Evolutionary conservation across 352 stramenopile genomes (phyloP).

Genomic region (Pythium oligandrum): DNA sequence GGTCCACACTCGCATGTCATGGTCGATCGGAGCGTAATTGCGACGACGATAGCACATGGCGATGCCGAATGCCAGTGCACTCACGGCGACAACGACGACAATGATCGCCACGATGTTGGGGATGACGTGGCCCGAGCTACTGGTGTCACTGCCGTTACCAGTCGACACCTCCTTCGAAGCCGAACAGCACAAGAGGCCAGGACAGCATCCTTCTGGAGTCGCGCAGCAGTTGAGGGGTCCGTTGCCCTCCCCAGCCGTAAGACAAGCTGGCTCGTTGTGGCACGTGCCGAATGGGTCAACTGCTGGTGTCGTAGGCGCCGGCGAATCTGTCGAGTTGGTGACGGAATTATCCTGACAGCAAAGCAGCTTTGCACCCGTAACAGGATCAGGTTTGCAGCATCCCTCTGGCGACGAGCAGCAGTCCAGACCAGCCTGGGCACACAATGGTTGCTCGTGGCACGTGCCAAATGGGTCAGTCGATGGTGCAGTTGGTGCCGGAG

Average conservation of each 20-base stretch:
- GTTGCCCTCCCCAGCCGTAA: too few species aligned
- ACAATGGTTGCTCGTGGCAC: slow-evolving; percentile 11
- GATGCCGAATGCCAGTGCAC: slow-evolving; percentile 34
- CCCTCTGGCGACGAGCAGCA: slow-evolving; percentile 18
- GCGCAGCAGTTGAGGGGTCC: too few species aligned
- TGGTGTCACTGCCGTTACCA: too few species aligned
- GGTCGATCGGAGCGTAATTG: slow-evolving; percentile 52
- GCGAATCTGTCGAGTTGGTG: too few species aligned
- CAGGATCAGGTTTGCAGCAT: slow-evolving; percentile 22
- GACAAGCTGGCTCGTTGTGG: too few species aligned
- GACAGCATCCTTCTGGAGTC: too few species aligned
- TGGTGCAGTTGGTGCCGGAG: slow-evolving; percentile 17
- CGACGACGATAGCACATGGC: slow-evolving; percentile 61
- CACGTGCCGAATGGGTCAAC: too few species aligned
- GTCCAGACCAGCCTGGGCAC: slow-evolving; percentile 13
- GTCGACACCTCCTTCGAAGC: too few species aligned
- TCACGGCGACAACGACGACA: slow-evolving; percentile 29
- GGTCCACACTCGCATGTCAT: slow-evolving; percentile 61
- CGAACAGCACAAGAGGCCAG: too few species aligned
- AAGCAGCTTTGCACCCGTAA: slow-evolving; percentile 15
- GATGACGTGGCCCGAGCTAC: too few species aligned
- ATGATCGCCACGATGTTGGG: slow-evolving; percentile 37
- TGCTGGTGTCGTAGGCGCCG: too few species aligned
- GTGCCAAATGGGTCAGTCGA: slow-evolving; percentile 8
- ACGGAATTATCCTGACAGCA: slow-evolving; percentile 15